Evolutionary conservation across 257 asterid genomes (phyloP), one percentile per base, ranked within the genome.

Genomic region (Asclepias syriaca): DNA sequence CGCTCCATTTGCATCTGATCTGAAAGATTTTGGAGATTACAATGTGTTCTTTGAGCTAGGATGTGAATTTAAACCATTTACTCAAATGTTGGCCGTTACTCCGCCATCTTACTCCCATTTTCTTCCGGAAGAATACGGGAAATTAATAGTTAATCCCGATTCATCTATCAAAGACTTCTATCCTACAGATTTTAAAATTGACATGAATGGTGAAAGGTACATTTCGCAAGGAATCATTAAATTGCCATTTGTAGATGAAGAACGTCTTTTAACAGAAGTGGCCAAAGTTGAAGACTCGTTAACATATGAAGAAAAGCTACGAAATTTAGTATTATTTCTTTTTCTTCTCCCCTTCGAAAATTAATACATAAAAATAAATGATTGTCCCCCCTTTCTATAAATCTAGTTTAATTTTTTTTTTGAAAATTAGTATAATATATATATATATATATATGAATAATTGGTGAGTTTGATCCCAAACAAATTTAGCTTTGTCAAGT

Each of bases 101-200:
- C 98, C 97, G 96, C n/a, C n/a, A n/a, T n/a, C 97, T 92, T 90
- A 95, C 82, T 72, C 91, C 46, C 96, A 87, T 78, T 94, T 96
- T 75, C 86, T 93, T 72, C 98, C 98, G 32, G 82, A 78, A 82
- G 79, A 83, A 57, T 93, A 89, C 68, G 83, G 96, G 86, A 88
- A 79, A 81, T 81, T 93, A 85, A 93, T 93, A 7, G 45, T 40
- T 40, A 40, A 40, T 7, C 94, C 90, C 65, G 89, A 85, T 82
- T 93, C 98, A 5, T 91, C 97, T 14, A 90, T 93, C 74, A 81
- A 83, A 66, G 97, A 90, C 24, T 77, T 63, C 27, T 40, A 32
- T 70, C 75, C 68, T 65, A 46, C 16, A 84, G 89, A 86, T 80
- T 84, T 88, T 45, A 86, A 81, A 79, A 83, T 84, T 32, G 94